Evolutionary conservation across 139 green algal species (phyloP), one percentile per base, ranked within the genome.

Genomic region (Chlamydomonas sp.): DNA sequence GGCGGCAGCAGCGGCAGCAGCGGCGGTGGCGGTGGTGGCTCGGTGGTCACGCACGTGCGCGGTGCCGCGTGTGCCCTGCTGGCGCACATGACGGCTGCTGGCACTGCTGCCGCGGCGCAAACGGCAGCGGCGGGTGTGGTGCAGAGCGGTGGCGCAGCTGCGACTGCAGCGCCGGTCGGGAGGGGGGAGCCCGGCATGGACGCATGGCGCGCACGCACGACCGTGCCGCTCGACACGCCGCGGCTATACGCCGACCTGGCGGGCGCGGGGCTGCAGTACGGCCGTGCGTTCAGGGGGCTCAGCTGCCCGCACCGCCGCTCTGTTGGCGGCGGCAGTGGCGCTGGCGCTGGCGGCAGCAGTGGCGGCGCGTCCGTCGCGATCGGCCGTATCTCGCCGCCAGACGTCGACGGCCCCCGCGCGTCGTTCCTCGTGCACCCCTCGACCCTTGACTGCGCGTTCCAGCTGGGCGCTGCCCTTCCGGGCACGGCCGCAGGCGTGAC

Each of bases 201-300:
- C 3, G 61, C 72, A 35, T 1, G 26, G 0, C 54, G 76, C 24
- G 77, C 77, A 35, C 22, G 35, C 24, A 58, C 6, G 4, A 24
- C 77, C 16, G 35, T 47, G 49, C 81, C 81, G 0, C 48, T 73
- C 8, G 65, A 73, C 5, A 62, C 73, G 2, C 69, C 83, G 8
- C 48, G 77, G 28, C 65, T 96, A 64, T 96, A 96, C 78, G 36
- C 74, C 28, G 76, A 88, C 49, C 79, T 96, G 66, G 65, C 76
- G 6, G 77, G 82, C 28, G 79, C 79, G 6, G 90, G 87, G 1
- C 75, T 96, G 76, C 84, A 90, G 76, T 96, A 96, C 69, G 90
- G 90, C 3, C 83, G 87, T 0, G 72, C 83, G 10, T 96, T 96
- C 80, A 71, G 89, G 28, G 77, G 89, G 43, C 85, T 96, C 43